These are phyloP conservation scores for Vitis riparia DNA, from an alignment of 164 flowering plant species.

Conservation along the genomic window DNA sequence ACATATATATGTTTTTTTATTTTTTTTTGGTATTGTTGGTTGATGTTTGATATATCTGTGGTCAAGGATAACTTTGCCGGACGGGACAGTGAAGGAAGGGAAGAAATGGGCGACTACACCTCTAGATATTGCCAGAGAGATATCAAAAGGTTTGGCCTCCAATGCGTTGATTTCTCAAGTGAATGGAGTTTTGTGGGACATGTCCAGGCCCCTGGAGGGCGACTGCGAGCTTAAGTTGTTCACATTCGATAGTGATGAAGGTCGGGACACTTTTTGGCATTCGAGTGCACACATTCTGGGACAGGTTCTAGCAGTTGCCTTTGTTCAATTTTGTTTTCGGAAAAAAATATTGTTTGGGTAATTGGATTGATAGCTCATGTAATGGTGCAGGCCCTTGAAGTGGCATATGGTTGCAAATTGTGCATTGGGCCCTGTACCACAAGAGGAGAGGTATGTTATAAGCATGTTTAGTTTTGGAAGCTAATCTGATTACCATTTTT, in stretches of 20 bases:
- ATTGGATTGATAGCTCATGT: constrained; percentile 4
- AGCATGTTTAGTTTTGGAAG: not conserved
- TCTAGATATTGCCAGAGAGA: constrained; percentile 61
- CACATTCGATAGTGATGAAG: constrained; percentile 75
- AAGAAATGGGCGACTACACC: constrained; percentile 80
- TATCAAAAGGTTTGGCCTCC: constrained; percentile 69
- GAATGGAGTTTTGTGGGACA: constrained; percentile 85
- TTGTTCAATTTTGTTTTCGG: not conserved
- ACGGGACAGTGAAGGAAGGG: constrained; percentile 86
- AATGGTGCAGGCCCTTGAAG: constrained; percentile 68
- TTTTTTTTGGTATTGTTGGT: not conserved
- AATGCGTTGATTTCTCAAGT: constrained; percentile 76
- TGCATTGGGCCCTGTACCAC: constrained; percentile 99
- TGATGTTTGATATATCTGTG: too few relatives aligned
- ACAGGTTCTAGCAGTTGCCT: constrained; percentile 40
- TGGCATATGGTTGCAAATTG: constrained; percentile 83
- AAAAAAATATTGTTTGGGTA: not conserved
- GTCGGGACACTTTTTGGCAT: constrained; percentile 97
- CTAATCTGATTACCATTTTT: too few relatives aligned
- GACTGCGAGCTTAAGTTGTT: constrained; percentile 78
- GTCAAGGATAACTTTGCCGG: constrained; percentile 69
- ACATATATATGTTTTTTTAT: not conserved
- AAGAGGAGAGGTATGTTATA: constrained; percentile 75
- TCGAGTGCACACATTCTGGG: constrained; percentile 98
- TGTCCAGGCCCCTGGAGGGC: constrained; percentile 80